phyloP scores from a whole-genome alignment of 495 filamentous ascomycete genomes.

The Oidiodendron maius region DNA sequence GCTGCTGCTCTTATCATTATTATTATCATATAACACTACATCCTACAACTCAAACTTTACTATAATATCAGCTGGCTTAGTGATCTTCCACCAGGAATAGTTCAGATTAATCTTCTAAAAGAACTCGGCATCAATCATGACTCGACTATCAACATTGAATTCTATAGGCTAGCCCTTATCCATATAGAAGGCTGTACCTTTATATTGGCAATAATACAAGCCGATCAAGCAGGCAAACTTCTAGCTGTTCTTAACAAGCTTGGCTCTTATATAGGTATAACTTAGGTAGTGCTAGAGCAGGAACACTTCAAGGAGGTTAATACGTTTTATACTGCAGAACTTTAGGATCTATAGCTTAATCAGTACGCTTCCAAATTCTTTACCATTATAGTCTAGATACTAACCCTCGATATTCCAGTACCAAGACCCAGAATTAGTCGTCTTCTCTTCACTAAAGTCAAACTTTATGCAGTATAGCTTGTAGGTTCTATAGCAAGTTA shows the following conservation, averaged over 20 bases:
- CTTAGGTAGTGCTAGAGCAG: conserved; percentile 5
- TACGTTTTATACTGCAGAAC: conserved; percentile 11
- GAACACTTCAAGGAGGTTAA: conserved; percentile 11
- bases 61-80: neutral
- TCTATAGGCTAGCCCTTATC: conserved; percentile 1
- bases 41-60: conserved; percentile 1
- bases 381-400: conserved; percentile 14
- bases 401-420: conserved; percentile 8
- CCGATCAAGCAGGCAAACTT: conserved; percentile 6
- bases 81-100: conserved; percentile 3
- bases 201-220: neutral
- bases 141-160: conserved; percentile 8
- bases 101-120: conserved; percentile 18
- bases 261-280: neutral
- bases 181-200: conserved; percentile 8
- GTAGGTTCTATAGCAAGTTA: conserved; percentile 29
- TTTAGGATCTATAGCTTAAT: conserved; percentile 10
- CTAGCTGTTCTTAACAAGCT: conserved; percentile 5
- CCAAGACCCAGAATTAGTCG: neutral
- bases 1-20: neutral
- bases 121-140: conserved; percentile 17
- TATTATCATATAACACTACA: neutral
- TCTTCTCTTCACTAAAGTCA: conserved; percentile 9
- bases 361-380: conserved; percentile 1
- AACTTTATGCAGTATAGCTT: conserved; percentile 7